Evolutionary conservation across 257 asterid species (phyloP), one percentile per base, ranked within the genome.

Genomic region (Nicotiana tabacum): DNA sequence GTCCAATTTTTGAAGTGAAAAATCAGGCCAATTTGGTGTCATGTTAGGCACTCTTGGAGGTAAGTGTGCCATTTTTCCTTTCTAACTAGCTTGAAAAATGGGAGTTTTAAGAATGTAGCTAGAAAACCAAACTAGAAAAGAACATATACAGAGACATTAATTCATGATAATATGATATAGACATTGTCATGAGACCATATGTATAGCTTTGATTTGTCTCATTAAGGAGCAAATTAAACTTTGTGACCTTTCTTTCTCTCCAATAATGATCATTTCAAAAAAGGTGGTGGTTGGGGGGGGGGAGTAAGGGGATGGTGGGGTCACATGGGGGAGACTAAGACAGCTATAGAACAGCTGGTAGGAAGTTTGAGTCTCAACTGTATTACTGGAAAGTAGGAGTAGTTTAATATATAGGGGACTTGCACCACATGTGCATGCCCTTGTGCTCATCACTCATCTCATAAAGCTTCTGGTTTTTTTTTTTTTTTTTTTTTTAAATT

Each of bases 341-440:
- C 97, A 94, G 95, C 98, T 91, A 89, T 88, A 87, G 16, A 78
- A 91, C 98, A 94, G 98, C 97, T 94, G 89, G 86, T 81, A 61
- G 85, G 88, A 88, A 83, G 82, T 90, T 87, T 89, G 89, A 89
- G 92, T 81, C 92, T 91, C 94, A 92, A 93, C 95, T 90, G 92
- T 91, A 88, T 91, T 79, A 90, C 90, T 82, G 86, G 83, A 90
- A 89, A 83, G 89, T 64, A 81, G 86, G 84, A 89, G 65, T 87
- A 85, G 88, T 93, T 88, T 83, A 90, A 76, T 76, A 51, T 76
- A 79, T 82, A 74, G 90, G 87, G 90, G 92, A 87, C 89, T 94
- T 93, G 85, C 92, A 92, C 84, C 92, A 94, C 98, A 94, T 93
- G 97, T 92, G 46, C 39, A 35, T 35, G 93, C 97, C 89, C 88